phyloP scores from a whole-genome alignment of 306 rosid genomes.

The Vigna mungo region DNA sequence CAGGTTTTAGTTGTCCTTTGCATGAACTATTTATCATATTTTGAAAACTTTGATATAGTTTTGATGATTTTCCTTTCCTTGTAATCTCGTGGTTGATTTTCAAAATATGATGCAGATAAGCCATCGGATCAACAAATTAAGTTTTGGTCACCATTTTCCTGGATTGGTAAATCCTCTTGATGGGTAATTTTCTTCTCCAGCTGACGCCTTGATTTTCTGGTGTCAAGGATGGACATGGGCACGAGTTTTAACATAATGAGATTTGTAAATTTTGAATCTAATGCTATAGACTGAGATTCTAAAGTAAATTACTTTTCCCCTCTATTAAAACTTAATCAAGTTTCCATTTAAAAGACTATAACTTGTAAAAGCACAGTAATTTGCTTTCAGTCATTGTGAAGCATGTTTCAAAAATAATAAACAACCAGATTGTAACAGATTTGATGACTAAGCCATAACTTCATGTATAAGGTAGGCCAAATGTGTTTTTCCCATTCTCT shows the following conservation, averaged over 20 bases:
- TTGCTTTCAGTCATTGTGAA: no score
- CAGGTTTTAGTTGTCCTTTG: constrained; percentile 23
- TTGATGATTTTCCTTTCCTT: constrained; percentile 33
- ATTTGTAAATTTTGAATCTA: constrained; percentile 27
- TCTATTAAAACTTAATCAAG: not conserved
- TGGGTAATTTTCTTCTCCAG: constrained; percentile 65
- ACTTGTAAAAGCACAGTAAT: not conserved
- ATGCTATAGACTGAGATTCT: constrained; percentile 18
- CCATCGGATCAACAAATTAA: constrained; percentile 79
- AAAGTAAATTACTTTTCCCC: constrained; percentile 8
- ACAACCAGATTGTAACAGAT: not conserved
- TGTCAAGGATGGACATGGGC: constrained; percentile 21
- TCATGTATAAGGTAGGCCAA: not conserved
- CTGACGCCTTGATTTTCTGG: constrained; percentile 35
- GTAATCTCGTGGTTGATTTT: constrained; percentile 32
- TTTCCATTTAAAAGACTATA: constrained; percentile 14
- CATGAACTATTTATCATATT: constrained; percentile 2
- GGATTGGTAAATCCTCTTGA: constrained; percentile 95
- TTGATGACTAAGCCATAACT: constrained; percentile 9
- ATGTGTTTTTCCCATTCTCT: constrained; percentile 18
- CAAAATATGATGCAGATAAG: constrained; percentile 72
- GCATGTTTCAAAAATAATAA: not conserved
- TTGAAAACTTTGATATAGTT: constrained; percentile 3
- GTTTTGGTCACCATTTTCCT: constrained; percentile 80
- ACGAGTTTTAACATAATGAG: constrained; percentile 3